Percentiles rank a stretch among this genome's conserved stretches.
Conservation (phyloP, 805 yeast genomes). For the Zygotorulaspora chibaensis region DNA sequence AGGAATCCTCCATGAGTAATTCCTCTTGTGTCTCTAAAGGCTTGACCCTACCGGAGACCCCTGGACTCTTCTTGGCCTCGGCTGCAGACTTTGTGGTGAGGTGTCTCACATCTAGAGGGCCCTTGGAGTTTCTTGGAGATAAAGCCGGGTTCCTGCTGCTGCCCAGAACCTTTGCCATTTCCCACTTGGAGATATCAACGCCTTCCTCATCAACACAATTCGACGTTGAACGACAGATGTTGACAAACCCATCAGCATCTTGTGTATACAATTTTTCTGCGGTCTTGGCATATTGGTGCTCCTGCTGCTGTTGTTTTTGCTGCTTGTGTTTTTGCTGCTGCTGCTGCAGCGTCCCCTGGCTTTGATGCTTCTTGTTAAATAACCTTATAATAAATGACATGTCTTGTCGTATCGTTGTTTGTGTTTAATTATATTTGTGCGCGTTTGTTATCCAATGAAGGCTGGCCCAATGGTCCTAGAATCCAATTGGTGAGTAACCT, state of each 20-base stretch:
- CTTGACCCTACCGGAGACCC: neutral
- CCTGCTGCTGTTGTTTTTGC: slow-evolving; percentile 3
- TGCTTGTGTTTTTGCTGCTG: neutral
- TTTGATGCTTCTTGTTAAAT: slow-evolving; percentile 1
- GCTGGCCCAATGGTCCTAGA: neutral
- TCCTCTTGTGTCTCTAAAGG: slow-evolving; percentile 4
- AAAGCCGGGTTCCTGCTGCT: slow-evolving; percentile 4
- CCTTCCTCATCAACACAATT: slow-evolving; percentile 13
- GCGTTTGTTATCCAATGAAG: neutral
- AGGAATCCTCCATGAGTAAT: slow-evolving; percentile 14
- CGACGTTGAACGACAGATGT: slow-evolving; percentile 7
- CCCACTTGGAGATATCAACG: slow-evolving; percentile 22
- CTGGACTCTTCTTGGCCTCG: neutral
- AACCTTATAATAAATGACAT: slow-evolving; percentile 9
- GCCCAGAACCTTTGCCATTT: slow-evolving; percentile 22
- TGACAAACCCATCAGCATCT: slow-evolving; percentile 18
- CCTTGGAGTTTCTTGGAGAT: neutral
- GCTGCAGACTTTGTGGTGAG: neutral
- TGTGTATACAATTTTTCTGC: slow-evolving; percentile 5
- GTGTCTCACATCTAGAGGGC: neutral
- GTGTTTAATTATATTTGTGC: neutral
- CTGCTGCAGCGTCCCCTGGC: neutral
- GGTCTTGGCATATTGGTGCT: neutral
- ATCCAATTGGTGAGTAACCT: neutral
- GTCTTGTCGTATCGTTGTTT: neutral